Evolutionary conservation across 768 basidiomycete genomes (phyloP).

Genomic region (Pulveroboletus ravenelii): DNA sequence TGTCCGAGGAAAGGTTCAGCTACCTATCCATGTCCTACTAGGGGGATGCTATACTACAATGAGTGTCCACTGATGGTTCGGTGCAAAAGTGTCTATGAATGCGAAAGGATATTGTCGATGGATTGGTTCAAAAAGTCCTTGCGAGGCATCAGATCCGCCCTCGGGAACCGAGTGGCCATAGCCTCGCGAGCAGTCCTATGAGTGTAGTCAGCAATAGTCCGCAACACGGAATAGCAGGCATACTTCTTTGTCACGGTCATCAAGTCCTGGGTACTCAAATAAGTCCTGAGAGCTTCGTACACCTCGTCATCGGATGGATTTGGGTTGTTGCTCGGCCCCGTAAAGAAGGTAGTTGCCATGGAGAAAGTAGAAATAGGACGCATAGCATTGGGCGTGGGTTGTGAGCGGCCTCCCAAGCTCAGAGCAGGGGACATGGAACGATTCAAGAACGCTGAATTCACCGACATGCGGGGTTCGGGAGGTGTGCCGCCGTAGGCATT

Average conservation of each 20-base stretch:
- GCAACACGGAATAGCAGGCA: constrained; percentile 15
- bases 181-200: constrained; percentile 59
- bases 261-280: constrained; percentile 60
- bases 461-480: constrained; percentile 42
- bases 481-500: constrained; percentile 38
- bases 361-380: constrained; percentile 58
- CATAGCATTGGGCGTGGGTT: constrained; percentile 26
- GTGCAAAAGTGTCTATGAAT: constrained; percentile 34
- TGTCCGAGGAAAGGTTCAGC: constrained; percentile 3
- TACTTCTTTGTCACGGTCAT: constrained; percentile 73
- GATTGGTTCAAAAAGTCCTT: constrained; percentile 64
- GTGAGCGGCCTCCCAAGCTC: constrained; percentile 27
- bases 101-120: constrained; percentile 62
- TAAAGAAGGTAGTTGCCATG: constrained; percentile 53
- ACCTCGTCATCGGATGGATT: constrained; percentile 61
- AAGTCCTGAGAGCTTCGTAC: constrained; percentile 48
- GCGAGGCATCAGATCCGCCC: constrained; percentile 52
- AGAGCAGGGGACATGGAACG: constrained; percentile 30
- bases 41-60: background rate
- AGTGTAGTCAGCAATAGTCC: constrained; percentile 1
- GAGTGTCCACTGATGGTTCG: constrained; percentile 2
- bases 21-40: constrained; percentile 5
- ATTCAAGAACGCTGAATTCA: constrained; percentile 44
- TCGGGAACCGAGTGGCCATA: constrained; percentile 58
- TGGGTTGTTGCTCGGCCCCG: constrained; percentile 45